Conservation (phyloP, 345 rosid species). For the Psidium guajava region DNA sequence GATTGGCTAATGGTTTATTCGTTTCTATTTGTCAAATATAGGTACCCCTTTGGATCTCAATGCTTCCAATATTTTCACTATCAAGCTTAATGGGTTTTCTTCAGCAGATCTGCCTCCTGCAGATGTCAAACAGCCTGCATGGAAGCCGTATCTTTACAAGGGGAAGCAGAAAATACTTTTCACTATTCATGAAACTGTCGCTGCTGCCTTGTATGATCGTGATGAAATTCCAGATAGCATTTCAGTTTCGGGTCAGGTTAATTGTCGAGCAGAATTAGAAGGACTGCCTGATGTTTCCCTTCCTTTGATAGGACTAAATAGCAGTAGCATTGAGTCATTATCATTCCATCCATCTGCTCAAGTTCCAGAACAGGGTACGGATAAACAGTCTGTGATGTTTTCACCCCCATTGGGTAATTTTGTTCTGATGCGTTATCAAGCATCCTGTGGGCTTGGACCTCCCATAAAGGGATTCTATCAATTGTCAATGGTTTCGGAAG, state of each 20-base stretch:
- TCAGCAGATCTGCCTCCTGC: conserved; percentile 64
- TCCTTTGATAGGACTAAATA: conserved; percentile 62
- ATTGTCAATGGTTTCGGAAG: conserved; percentile 93
- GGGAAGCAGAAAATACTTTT: conserved; percentile 78
- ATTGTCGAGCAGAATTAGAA: conserved; percentile 86
- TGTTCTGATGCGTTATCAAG: conserved; percentile 78
- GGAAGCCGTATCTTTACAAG: conserved; percentile 89
- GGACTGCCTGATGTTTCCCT: conserved; percentile 90
- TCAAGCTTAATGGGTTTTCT: conserved; percentile 73
- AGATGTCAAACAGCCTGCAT: conserved; percentile 84
- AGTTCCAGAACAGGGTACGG: conserved; percentile 72
- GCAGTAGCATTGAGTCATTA: conserved; percentile 54
- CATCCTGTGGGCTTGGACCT: conserved; percentile 60
- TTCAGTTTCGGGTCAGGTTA: conserved; percentile 82
- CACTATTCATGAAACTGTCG: conserved; percentile 64
- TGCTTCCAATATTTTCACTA: conserved; percentile 44
- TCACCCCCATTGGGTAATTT: conserved; percentile 80
- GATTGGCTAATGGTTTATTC: conserved; percentile 2
- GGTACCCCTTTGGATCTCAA: conserved; percentile 88
- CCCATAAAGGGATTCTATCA: conserved; percentile 93
- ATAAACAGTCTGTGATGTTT: conserved; percentile 81
- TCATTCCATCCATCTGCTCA: conserved; percentile 88
- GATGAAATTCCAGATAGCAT: conserved; percentile 85
- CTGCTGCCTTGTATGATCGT: conserved; percentile 81
- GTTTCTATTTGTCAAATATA: conserved; percentile 15